phyloP scores from a whole-genome alignment of 2,329 filamentous ascomycete species.

The Aspergillus sp. region DNA sequence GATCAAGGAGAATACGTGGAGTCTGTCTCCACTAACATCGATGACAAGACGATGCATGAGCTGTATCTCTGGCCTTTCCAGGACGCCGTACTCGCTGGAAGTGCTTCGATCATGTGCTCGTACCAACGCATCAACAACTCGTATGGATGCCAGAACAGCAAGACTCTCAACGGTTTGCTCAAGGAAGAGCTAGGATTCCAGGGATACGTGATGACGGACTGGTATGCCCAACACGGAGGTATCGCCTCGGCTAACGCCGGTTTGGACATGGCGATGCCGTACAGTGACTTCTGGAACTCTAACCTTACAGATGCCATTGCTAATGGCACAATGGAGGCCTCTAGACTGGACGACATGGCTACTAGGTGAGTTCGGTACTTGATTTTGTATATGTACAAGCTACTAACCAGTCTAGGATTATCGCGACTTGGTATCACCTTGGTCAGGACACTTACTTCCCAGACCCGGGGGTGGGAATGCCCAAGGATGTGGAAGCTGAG shows the following conservation, averaged over 20 bases:
- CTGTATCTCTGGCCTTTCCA: conserved; percentile 61
- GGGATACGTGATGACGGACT: conserved; percentile 70
- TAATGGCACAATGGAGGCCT: conserved; percentile 53
- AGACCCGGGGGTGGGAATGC: conserved; percentile 18
- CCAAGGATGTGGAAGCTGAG: conserved; percentile 5
- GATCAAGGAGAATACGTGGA: conserved; percentile 15
- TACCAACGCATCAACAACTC: conserved; percentile 67
- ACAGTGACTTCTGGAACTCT: conserved; percentile 9
- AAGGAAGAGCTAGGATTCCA: conserved; percentile 74
- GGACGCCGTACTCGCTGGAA: conserved; percentile 53
- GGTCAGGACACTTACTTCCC: conserved; percentile 14
- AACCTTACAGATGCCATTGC: conserved; percentile 51
- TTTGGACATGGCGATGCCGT: conserved; percentile 20
- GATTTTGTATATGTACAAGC: not conserved
- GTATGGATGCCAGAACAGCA: conserved; percentile 72
- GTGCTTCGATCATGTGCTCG: conserved; percentile 55
- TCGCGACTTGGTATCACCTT: conserved; percentile 41
- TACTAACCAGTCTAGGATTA: conserved; percentile 21
- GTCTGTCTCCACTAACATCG: conserved; percentile 54
- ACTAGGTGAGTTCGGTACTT: conserved; percentile 22
- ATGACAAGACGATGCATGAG: conserved; percentile 60
- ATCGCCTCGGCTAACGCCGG: conserved; percentile 19
- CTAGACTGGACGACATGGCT: conserved; percentile 55
- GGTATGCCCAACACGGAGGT: conserved; percentile 63
- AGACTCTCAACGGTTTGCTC: conserved; percentile 66